A percentile compares a stretch with the other conserved stretches of the same genome.
phyloP scores from a whole-genome alignment of 2,329 filamentous ascomycete genomes.

The Clonostachys chloroleuca region DNA sequence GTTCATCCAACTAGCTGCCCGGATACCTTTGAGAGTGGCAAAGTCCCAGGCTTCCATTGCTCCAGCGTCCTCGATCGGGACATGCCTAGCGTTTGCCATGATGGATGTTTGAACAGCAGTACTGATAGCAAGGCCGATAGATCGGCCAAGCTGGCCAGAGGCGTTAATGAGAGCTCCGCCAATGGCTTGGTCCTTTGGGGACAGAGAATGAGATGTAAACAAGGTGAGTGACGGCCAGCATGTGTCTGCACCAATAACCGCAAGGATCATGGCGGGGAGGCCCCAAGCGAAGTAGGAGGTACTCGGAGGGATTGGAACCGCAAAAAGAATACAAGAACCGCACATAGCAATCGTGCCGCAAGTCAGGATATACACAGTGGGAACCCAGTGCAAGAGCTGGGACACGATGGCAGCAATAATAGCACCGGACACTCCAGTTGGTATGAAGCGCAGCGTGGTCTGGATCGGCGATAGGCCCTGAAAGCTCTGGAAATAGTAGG shows the following conservation, averaged over 20 bases:
- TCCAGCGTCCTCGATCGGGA: conserved; percentile 37
- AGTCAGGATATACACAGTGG: conserved; percentile 52
- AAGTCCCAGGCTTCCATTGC: conserved; percentile 34
- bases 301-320: conserved; percentile 53
- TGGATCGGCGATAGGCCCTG: conserved; percentile 58
- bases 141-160: conserved; percentile 59
- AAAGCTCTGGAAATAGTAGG: conserved; percentile 68
- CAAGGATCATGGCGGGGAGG: conserved; percentile 61
- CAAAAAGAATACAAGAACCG: conserved; percentile 55
- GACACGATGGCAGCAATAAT: conserved; percentile 52
- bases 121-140: conserved; percentile 60
- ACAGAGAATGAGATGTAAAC: conserved; percentile 59
- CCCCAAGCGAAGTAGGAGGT: conserved; percentile 66
- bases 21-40: conserved; percentile 40
- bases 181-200: conserved; percentile 60
- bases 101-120: conserved; percentile 62
- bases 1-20: conserved; percentile 48
- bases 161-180: conserved; percentile 67
- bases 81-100: conserved; percentile 41
- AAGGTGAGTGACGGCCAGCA: conserved; percentile 62
- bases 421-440: conserved; percentile 56
- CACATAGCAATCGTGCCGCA: conserved; percentile 53
- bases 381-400: conserved; percentile 50
- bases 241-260: conserved; percentile 63
- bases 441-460: conserved; percentile 65